Conservation (phyloP, 257 asterid genomes). For the Solanum paucissectum region DNA sequence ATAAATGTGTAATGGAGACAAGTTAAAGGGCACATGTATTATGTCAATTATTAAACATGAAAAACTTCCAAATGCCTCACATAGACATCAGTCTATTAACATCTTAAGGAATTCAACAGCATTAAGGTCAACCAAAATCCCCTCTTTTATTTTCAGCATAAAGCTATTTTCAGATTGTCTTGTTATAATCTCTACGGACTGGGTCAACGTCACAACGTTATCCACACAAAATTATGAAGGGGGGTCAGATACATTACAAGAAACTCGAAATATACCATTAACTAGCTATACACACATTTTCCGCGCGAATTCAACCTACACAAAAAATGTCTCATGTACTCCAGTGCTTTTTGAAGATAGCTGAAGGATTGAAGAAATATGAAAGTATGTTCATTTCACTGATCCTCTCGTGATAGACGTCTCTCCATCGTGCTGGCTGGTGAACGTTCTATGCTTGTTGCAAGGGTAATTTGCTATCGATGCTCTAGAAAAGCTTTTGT, state of each 20-base stretch:
- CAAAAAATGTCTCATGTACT: neutral
- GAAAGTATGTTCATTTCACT: neutral
- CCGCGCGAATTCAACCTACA: neutral
- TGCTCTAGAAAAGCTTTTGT: slow-evolving; percentile 40
- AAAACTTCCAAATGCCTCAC: neutral
- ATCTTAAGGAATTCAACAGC: neutral
- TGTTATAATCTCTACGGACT: neutral
- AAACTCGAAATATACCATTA: neutral
- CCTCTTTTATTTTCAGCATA: neutral
- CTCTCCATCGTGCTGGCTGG: neutral
- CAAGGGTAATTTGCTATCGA: neutral
- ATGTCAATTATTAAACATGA: neutral
- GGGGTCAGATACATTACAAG: neutral
- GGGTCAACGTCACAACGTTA: neutral
- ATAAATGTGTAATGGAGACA: too few relatives aligned
- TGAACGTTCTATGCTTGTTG: slow-evolving; percentile 4
- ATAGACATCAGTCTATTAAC: neutral
- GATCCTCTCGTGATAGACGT: neutral
- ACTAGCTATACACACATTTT: neutral
- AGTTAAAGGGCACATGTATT: neutral
- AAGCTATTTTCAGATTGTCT: neutral
- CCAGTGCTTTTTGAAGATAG: neutral
- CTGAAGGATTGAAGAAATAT: neutral
- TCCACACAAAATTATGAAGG: neutral
- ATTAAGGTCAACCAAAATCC: neutral